Conservation (phyloP, 306 rosid species). For the Prunus dulcis region DNA sequence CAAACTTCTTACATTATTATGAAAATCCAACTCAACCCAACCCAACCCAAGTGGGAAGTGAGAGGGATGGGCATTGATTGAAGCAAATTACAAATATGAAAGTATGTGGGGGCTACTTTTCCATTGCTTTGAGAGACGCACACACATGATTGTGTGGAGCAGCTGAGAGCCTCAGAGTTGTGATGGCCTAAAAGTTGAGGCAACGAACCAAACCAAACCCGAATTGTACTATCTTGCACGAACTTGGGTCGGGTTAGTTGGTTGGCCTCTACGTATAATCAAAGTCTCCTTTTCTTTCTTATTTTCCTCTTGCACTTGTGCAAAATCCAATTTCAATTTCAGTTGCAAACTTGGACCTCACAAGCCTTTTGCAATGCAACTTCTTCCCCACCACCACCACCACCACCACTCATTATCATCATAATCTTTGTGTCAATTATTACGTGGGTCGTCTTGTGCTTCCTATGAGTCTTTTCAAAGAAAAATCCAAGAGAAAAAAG, state of each 20-base stretch:
- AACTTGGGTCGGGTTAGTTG: background rate
- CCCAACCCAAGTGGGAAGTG: background rate
- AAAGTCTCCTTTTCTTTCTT: background rate
- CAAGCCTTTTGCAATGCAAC: background rate
- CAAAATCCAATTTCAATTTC: background rate
- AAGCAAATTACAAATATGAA: background rate
- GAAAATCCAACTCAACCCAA: background rate
- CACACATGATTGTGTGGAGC: constrained; percentile 4
- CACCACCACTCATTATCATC: constrained; percentile 7
- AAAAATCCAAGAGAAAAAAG: background rate
- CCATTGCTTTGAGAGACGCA: background rate
- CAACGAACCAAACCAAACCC: background rate
- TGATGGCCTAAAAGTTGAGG: background rate
- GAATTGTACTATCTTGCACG: background rate
- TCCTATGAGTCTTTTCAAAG: background rate
- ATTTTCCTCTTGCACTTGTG: background rate
- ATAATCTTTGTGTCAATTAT: background rate
- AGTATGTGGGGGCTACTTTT: background rate
- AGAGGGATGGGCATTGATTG: background rate
- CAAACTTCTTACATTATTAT: background rate
- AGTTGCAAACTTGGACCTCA: background rate
- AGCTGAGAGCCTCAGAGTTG: background rate
- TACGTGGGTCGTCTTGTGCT: background rate
- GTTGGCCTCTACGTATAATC: background rate
- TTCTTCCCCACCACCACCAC: background rate